Percentiles rank a stretch among this genome's conserved stretches.
phyloP scores from a whole-genome alignment of 139 green algal species.

The Coelastrella sp. region DNA sequence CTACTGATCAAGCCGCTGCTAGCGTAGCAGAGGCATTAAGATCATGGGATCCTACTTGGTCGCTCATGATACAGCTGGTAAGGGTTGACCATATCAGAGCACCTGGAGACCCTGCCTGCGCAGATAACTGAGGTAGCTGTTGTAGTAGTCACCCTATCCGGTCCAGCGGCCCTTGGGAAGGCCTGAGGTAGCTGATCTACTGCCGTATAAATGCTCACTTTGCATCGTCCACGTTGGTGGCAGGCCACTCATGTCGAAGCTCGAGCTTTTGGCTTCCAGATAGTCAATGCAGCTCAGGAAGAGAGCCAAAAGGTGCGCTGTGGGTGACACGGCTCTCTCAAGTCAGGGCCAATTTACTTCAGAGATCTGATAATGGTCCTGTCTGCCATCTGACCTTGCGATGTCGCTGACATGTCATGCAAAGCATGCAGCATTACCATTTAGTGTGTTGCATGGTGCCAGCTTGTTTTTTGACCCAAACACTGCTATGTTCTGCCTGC shows the following conservation, averaged over 20 bases:
- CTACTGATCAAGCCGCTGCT: neutral
- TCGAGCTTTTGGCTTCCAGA: constrained; percentile 26
- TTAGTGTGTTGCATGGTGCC: neutral
- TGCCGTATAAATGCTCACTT: too few species aligned
- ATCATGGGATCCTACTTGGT: neutral
- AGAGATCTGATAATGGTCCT: neutral
- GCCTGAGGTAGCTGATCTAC: too few species aligned
- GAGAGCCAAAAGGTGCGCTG: neutral
- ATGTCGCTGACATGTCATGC: neutral
- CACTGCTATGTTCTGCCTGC: neutral
- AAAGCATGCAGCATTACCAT: too few species aligned
- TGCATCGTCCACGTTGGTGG: neutral
- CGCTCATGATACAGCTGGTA: neutral
- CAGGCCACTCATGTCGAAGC: constrained; percentile 9
- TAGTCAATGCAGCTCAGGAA: constrained; percentile 26
- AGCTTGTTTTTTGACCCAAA: too few species aligned
- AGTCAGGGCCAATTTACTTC: neutral
- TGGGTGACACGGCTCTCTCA: too few species aligned
- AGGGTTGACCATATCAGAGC: neutral
- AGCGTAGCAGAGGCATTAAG: neutral
- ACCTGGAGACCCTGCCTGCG: too few species aligned
- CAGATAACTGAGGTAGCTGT: too few species aligned
- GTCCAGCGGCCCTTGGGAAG: too few species aligned
- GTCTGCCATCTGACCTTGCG: neutral
- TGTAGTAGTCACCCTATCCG: too few species aligned